A percentile compares a stretch with the other conserved stretches of the same genome.
phyloP scores from a whole-genome alignment of 164 flowering plant genomes.

The Vitis cinerea region DNA sequence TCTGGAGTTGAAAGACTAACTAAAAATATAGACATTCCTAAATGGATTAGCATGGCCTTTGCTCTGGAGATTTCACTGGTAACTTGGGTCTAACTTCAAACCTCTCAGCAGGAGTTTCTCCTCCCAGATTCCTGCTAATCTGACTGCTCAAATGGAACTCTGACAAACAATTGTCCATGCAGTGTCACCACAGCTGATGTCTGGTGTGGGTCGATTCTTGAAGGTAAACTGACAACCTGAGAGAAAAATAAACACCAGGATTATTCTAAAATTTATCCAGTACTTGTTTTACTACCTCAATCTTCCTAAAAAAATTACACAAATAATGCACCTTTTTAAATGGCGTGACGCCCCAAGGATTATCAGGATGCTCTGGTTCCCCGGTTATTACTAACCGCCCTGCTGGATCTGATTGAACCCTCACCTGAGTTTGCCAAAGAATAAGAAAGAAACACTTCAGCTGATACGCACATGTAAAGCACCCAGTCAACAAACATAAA shows the following conservation, averaged over 20 bases:
- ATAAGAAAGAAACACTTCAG: background rate
- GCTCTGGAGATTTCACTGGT: too few relatives aligned
- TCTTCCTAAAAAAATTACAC: too few relatives aligned
- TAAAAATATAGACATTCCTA: background rate
- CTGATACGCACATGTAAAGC: too few relatives aligned
- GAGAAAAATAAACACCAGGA: background rate
- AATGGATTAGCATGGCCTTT: background rate
- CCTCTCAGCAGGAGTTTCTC: too few relatives aligned
- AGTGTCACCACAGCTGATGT: slow-evolving; percentile 95
- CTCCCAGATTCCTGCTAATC: slow-evolving; percentile 20
- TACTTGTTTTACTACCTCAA: too few relatives aligned
- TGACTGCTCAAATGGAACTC: slow-evolving; percentile 84
- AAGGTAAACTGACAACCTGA: slow-evolving; percentile 82
- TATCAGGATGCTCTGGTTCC: slow-evolving; percentile 82
- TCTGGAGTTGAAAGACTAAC: too few relatives aligned
- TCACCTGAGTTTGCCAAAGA: slow-evolving; percentile 49
- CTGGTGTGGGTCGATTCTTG: slow-evolving; percentile 93
- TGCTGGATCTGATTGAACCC: slow-evolving; percentile 93
- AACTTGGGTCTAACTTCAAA: too few relatives aligned
- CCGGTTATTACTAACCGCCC: slow-evolving; percentile 91
- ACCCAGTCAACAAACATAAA: too few relatives aligned
- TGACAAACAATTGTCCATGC: slow-evolving; percentile 91
- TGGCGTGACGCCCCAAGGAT: slow-evolving; percentile 93
- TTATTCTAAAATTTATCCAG: too few relatives aligned
- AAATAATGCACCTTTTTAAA: slow-evolving; percentile 69